phyloP scores from a whole-genome alignment of 345 rosid species.

The Moricandia arvensis region DNA sequence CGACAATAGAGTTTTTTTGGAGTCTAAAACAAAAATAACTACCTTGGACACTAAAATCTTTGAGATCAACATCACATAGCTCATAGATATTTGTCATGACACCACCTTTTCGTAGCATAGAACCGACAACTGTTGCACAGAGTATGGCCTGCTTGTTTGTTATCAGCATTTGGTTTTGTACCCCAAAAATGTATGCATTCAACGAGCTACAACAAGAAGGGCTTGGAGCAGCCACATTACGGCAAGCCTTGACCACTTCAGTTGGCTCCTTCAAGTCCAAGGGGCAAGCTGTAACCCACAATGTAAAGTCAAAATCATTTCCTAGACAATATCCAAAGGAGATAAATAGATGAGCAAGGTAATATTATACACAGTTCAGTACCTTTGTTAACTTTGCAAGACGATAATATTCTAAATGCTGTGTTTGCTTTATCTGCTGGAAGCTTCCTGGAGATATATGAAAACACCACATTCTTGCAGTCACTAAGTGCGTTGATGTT shows the following conservation, averaged over 20 bases:
- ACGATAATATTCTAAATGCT: slow-evolving; percentile 74
- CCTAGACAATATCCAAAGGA: background rate
- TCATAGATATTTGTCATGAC: slow-evolving; percentile 86
- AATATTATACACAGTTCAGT: background rate
- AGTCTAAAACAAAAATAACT: slow-evolving; percentile 3
- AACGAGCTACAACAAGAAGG: slow-evolving; percentile 95
- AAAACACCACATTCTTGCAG: slow-evolving; percentile 81
- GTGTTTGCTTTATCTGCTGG: slow-evolving; percentile 59
- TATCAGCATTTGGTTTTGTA: slow-evolving; percentile 92
- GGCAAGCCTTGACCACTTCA: slow-evolving; percentile 81
- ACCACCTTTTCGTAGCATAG: slow-evolving; percentile 78
- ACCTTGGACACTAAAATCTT: slow-evolving; percentile 97
- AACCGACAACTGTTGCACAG: slow-evolving; percentile 80
- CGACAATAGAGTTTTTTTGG: background rate
- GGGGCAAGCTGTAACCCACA: slow-evolving; percentile 73
- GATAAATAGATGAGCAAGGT: background rate
- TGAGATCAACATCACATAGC: slow-evolving; percentile 93
- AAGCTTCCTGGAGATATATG: slow-evolving; percentile 78
- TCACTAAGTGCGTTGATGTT: slow-evolving; percentile 56
- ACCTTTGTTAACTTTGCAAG: slow-evolving; percentile 97
- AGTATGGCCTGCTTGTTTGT: slow-evolving; percentile 95
- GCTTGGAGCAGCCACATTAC: slow-evolving; percentile 80
- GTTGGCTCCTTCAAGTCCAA: slow-evolving; percentile 76
- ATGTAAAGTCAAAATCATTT: background rate
- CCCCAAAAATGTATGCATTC: slow-evolving; percentile 69